A percentile compares a stretch with the other conserved stretches of the same genome.
These are phyloP conservation scores for Fusarium hainanense DNA, from an alignment of 2,329 filamentous ascomycete species.

Conservation along the genomic window DNA sequence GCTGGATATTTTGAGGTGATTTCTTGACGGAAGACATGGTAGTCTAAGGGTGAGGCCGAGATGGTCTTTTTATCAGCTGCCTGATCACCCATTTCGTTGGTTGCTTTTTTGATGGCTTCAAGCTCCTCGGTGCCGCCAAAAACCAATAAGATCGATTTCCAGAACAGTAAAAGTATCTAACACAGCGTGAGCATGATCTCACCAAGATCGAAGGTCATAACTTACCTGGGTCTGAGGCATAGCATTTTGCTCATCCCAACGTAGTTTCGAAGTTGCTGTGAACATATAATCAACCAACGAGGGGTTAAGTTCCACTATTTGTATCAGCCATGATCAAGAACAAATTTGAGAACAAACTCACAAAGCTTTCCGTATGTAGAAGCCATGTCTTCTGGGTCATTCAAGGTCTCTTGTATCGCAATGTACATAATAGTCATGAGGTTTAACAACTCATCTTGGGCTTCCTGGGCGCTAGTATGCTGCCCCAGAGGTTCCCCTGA, in stretches of 20 bases:
- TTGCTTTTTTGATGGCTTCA: slow-evolving; percentile 76
- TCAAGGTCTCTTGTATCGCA: slow-evolving; percentile 66
- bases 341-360: slow-evolving; percentile 51
- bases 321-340: slow-evolving; percentile 23
- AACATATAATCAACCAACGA: slow-evolving; percentile 78
- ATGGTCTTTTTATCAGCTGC: slow-evolving; percentile 80
- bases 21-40: slow-evolving; percentile 95
- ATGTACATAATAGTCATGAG: slow-evolving; percentile 73
- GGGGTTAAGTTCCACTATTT: slow-evolving; percentile 68
- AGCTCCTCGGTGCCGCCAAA: slow-evolving; percentile 85
- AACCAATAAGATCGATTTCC: slow-evolving; percentile 89
- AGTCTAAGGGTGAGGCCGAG: slow-evolving; percentile 93
- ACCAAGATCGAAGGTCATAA: neutral
- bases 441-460: slow-evolving; percentile 70
- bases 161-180: slow-evolving; percentile 82
- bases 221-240: slow-evolving; percentile 72
- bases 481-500: slow-evolving; percentile 57
- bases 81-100: slow-evolving; percentile 69
- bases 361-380: slow-evolving; percentile 61
- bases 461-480: slow-evolving; percentile 60
- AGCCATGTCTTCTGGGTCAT: slow-evolving; percentile 61
- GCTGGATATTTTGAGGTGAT: slow-evolving; percentile 98
- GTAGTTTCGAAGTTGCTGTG: slow-evolving; percentile 72
- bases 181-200: slow-evolving; percentile 34
- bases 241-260: slow-evolving; percentile 76